Evolutionary conservation across 1,284 basidiomycete species (phyloP).

Genomic region (Kalmanozyma brasiliensis): DNA sequence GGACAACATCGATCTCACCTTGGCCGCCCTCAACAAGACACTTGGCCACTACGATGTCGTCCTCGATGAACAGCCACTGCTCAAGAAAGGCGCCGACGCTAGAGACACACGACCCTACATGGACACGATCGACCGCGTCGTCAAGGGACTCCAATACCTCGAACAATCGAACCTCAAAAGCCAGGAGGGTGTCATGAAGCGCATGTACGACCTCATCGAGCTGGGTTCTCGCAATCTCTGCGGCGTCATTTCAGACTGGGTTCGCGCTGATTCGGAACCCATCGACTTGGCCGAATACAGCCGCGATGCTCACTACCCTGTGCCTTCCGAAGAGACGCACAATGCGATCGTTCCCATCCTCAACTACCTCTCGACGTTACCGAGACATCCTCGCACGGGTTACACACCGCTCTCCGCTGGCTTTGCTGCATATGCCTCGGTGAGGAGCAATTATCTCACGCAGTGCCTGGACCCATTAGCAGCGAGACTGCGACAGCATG

Average conservation of each 20-base stretch:
- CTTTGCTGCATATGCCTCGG: conserved; percentile 41
- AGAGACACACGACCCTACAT: conserved; percentile 61
- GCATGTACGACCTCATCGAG: conserved; percentile 63
- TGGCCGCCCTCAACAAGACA: conserved; percentile 59
- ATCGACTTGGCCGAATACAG: conserved; percentile 54
- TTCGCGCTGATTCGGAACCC: conserved; percentile 52
- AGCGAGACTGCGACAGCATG: conserved; percentile 37
- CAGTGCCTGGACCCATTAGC: conserved; percentile 41
- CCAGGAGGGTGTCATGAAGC: conserved; percentile 58
- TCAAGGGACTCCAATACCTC: conserved; percentile 56
- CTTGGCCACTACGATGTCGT: conserved; percentile 64
- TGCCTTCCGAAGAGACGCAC: conserved; percentile 46
- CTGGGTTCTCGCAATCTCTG: conserved; percentile 59
- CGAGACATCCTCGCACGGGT: conserved; percentile 49
- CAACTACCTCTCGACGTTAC: conserved; percentile 54
- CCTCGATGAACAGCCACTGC: conserved; percentile 61
- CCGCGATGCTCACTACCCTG: conserved; percentile 37
- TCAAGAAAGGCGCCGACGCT: conserved; percentile 60
- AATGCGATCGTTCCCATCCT: conserved; percentile 53
- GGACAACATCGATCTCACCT: conserved; percentile 57
- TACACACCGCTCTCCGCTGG: conserved; percentile 51
- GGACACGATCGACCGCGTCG: conserved; percentile 62
- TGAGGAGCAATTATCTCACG: conserved; percentile 46
- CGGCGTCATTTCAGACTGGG: conserved; percentile 59
- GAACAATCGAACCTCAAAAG: conserved; percentile 41